Base-by-base conservation (phyloP, 148 eudicot genomes). In the Fallopia convolvulus region DNA sequence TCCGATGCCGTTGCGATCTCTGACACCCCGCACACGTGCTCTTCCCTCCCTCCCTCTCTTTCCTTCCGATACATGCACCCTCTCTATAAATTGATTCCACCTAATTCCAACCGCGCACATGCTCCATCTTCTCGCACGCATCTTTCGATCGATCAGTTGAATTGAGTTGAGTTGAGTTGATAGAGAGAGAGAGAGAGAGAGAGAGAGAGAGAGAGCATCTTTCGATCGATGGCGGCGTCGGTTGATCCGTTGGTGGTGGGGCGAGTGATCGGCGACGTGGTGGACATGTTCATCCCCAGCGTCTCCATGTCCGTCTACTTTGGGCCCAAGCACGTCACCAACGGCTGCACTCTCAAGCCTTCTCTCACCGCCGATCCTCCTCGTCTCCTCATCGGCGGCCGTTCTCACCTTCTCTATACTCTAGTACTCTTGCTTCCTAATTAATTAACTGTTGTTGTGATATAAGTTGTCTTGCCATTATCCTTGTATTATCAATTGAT, bases 241-340 rank as follows among this genome's bases (percentile, higher is more conserved):
- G 46, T 80, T 15, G 91, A 86, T 80, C 89, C 91, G 3, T 23
- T 88, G 63, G 89, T 88, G 8, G 83, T 88, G 0, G 87, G 88
- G 5, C 66, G 88, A 52, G 86, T 86, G 21, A 84, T 86, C 10
- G 89, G 89, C n/a, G 91, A 88, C 65, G 89, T 86, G 47, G 88
- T 88, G 12, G 91, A 88, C 85, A 79, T 88, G 87, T 86, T 88
- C 75, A 83, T 83, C 4, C 89, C 91, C 0, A 82, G 72, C 42
- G 80, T 88, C 6, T 63, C 74, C 56, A 83, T 88, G 85, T 70
- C 84, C 33, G 81, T 85, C 11, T 77, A 83, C 79, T 88, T 73
- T 40, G 85, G 77, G 1, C 6, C 83, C 50, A 82, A 81, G 18
- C 88, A 86, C 78, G 83, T 86, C 47, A 86, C 84, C 6, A 86